Base-by-base conservation (phyloP, 306 rosid species). In the Purshia tridentata region DNA sequence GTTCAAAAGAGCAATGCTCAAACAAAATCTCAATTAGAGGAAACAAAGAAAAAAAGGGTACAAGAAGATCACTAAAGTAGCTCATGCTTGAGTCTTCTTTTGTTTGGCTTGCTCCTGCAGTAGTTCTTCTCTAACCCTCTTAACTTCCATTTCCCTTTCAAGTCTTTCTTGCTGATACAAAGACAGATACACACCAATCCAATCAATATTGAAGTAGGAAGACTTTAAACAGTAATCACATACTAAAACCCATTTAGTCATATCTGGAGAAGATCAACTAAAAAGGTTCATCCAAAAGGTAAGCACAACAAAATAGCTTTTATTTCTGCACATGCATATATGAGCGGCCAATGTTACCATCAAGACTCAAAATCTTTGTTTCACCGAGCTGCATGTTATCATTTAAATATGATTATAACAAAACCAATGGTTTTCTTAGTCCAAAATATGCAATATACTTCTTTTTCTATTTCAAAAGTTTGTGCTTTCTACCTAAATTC, bases 111-210 rank as follows among this genome's bases (percentile, higher is more conserved):
- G 95, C 77, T 84, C 77, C 71, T 35, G 80, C 72, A 92, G 78
- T 9, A 95, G 80, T 67, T 95, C 90, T 75, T 89, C 93, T 65
- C 98, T 86, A 48, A 88, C 95, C 67, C 92, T 90, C 81, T 84
- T 83, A 76, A 95, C 79, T 94, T 91, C 99, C 20, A 86, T 90
- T 82, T 90, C 92, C 82, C 64, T 88, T 83, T 91, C 98, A 79
- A 81, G 14, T 76, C 96, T 90, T 79, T 95, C 99, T 70, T 13
- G 41, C 99, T 95, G 83, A n/a, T 63, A 69, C 76, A 73, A 60
- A 50, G 44, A 58, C 23, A 41, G 35, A 29, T 29, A 29, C 35
- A 37, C 9, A 55, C 22, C 12, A 29, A 29, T 29, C 45, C 48
- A 13, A 56, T 57, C 66, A 71, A 9, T 41, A n/a, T 57, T 35